A percentile compares a stretch with the other conserved stretches of the same genome.
These are phyloP conservation scores for Lecanicillium sp. DNA, from an alignment of 2,329 filamentous ascomycete species.

Conservation along the genomic window DNA sequence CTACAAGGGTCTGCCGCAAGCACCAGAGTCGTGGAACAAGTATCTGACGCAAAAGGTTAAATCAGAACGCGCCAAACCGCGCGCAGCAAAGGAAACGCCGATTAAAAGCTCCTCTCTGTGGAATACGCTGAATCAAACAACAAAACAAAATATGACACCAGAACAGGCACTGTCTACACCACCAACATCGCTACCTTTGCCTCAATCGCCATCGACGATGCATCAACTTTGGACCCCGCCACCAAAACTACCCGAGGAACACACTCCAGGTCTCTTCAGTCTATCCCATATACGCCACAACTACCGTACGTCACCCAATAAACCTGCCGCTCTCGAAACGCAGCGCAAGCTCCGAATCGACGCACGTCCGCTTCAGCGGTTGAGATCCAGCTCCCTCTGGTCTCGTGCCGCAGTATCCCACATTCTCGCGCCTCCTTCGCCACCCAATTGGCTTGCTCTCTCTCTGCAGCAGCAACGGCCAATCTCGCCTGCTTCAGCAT, in stretches of 20 bases:
- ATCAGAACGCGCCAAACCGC: constrained; percentile 2
- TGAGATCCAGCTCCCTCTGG: constrained; percentile 29
- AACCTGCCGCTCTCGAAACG: constrained; percentile 26
- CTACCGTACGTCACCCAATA: constrained; percentile 23
- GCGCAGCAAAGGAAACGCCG: neutral
- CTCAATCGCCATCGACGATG: neutral
- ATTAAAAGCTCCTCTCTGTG: constrained; percentile 5
- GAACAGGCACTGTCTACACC: no score
- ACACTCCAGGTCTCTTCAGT: constrained; percentile 14
- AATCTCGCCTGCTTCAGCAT: constrained; percentile 1
- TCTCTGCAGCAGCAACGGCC: constrained; percentile 1
- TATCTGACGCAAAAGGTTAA: neutral
- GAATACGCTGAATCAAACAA: neutral
- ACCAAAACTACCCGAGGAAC: constrained; percentile 3
- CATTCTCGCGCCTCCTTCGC: neutral
- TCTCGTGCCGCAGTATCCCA: constrained; percentile 8
- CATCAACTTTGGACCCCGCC: constrained; percentile 4
- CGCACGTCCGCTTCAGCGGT: constrained; percentile 18
- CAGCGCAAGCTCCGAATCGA: constrained; percentile 23
- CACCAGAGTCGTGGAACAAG: neutral
- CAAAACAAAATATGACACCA: no score
- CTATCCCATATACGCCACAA: constrained; percentile 12
- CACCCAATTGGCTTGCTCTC: constrained; percentile 12
- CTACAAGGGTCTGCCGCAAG: neutral
- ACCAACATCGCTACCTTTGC: neutral